Conservation (phyloP, 139 green algal genomes). For the Trebouxia sp. region DNA sequence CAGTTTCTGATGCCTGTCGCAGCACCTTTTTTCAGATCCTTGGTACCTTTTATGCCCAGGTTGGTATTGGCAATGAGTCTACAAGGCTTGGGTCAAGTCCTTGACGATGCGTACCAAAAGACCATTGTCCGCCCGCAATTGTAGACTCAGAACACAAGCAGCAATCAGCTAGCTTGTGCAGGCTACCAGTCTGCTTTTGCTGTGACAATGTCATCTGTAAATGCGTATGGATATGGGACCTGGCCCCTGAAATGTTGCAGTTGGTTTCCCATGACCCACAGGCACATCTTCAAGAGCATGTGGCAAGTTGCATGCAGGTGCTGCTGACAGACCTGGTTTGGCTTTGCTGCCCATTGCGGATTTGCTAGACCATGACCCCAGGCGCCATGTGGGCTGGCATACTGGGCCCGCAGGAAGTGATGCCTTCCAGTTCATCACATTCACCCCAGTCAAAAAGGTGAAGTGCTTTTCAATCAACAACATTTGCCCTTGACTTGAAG, state of each 20-base stretch:
- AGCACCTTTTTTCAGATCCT: no score
- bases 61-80: no score
- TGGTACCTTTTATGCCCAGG: no score
- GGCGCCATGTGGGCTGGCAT: conserved; percentile 52
- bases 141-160: no score
- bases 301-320: background rate
- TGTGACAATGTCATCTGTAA: no score
- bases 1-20: no score
- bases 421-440: conserved; percentile 42
- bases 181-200: no score
- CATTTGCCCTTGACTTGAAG: background rate
- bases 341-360: conserved; percentile 51
- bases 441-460: conserved; percentile 33
- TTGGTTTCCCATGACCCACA: conserved; percentile 17
- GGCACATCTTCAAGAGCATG: no score
- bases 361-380: conserved; percentile 58
- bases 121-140: no score
- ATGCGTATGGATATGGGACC: background rate
- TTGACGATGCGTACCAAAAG: no score
- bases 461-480: background rate
- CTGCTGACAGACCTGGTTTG: background rate
- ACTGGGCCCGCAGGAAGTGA: conserved; percentile 38
- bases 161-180: no score
- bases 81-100: no score
- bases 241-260: background rate